Percentiles rank a stretch among this genome's conserved stretches.
phyloP scores from a whole-genome alignment of 768 basidiomycete species.

The Tephrocybe rancida region DNA sequence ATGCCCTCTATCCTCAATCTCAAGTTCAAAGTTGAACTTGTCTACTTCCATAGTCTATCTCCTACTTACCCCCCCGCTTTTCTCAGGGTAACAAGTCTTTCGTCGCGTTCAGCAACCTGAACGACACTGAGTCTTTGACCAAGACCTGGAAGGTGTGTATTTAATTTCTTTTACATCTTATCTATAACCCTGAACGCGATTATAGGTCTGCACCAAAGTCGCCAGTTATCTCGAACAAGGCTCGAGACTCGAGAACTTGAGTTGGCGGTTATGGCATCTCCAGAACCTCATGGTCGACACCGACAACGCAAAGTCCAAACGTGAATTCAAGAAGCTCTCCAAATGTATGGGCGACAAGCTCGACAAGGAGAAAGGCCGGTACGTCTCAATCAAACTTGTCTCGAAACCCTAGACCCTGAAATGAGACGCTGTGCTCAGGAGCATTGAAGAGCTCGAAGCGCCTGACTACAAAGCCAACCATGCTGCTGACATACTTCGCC shows the following conservation, averaged over 20 bases:
- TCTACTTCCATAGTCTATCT: slow-evolving; percentile 5
- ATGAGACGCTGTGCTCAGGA: slow-evolving; percentile 43
- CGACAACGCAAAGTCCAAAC: slow-evolving; percentile 86
- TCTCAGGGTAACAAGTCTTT: slow-evolving; percentile 92
- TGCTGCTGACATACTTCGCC: slow-evolving; percentile 79
- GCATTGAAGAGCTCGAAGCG: slow-evolving; percentile 83
- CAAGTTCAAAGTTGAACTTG: slow-evolving; percentile 76
- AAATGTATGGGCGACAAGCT: slow-evolving; percentile 90
- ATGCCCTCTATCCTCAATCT: slow-evolving; percentile 86
- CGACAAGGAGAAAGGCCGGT: slow-evolving; percentile 93
- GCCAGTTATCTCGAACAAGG: slow-evolving; percentile 91
- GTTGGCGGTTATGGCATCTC: slow-evolving; percentile 91
- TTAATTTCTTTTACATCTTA: slow-evolving; percentile 7
- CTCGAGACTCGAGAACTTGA: slow-evolving; percentile 88
- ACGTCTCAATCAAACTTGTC: slow-evolving; percentile 18
- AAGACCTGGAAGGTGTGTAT: slow-evolving; percentile 85
- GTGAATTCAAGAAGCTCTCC: slow-evolving; percentile 88
- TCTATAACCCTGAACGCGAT: neutral
- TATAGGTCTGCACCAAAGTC: slow-evolving; percentile 88
- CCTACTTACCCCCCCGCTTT: slow-evolving; percentile 8
- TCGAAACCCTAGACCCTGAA: slow-evolving; percentile 37
- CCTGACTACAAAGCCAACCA: slow-evolving; percentile 81
- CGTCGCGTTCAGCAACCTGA: slow-evolving; percentile 88
- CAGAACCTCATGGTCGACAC: slow-evolving; percentile 91
- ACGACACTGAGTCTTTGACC: slow-evolving; percentile 82